Percentiles rank a stretch among this genome's conserved stretches.
These are phyloP conservation scores for Hymenoscyphus occultus DNA, from an alignment of 2,329 filamentous ascomycete species.

Conservation along the genomic window DNA sequence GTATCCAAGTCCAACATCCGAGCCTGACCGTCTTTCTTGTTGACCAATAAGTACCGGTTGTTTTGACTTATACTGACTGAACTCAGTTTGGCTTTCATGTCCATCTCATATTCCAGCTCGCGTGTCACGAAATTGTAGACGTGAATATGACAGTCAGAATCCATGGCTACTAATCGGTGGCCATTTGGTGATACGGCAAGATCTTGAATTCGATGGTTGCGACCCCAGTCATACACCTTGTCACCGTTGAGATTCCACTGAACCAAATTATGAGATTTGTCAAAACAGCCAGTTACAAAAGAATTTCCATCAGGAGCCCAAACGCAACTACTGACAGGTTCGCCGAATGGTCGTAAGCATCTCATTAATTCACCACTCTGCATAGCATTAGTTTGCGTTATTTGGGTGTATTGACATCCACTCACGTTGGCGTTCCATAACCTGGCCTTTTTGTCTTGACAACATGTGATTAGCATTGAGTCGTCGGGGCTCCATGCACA, in stretches of 20 bases:
- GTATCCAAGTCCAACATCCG: conserved; percentile 75
- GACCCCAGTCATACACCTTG: conserved; percentile 62
- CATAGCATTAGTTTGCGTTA: conserved; percentile 20
- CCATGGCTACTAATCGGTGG: conserved; percentile 74
- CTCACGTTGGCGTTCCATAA: conserved; percentile 72
- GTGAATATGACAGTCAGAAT: conserved; percentile 66
- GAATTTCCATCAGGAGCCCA: conserved; percentile 77
- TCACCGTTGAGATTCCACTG: conserved; percentile 68
- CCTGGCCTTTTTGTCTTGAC: conserved; percentile 67
- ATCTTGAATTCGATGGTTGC: conserved; percentile 75
- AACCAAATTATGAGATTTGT: conserved; percentile 62
- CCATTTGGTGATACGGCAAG: conserved; percentile 81
- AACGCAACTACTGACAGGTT: conserved; percentile 85
- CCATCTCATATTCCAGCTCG: conserved; percentile 71
- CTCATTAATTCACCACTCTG: conserved; percentile 63
- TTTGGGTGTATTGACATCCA: conserved; percentile 12
- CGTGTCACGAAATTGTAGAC: conserved; percentile 78
- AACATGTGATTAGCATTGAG: conserved; percentile 79
- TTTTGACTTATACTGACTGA: conserved; percentile 80
- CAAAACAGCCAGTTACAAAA: conserved; percentile 77
- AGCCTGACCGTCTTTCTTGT: conserved; percentile 73
- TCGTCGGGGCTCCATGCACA: conserved; percentile 92
- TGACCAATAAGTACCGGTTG: conserved; percentile 77
- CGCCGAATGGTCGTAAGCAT: conserved; percentile 67
- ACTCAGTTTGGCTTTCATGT: conserved; percentile 66